Base-by-base conservation (phyloP, 2,329 filamentous ascomycete genomes). In the Fusarium torulosum region DNA sequence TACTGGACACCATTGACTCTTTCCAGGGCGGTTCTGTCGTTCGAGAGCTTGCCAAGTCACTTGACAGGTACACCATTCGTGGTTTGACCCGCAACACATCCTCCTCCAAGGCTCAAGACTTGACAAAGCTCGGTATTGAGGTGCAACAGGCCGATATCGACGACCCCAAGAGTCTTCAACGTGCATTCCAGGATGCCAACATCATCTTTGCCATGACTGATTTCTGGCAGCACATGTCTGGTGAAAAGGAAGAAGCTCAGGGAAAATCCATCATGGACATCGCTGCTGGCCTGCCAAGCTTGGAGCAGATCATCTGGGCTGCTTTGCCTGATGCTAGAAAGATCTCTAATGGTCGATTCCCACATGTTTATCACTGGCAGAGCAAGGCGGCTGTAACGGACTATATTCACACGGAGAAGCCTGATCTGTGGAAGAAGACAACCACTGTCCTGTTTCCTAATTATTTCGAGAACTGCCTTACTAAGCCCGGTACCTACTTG, bases 171-270 rank as follows among this genome's bases (percentile, higher is more conserved):
- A 59, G 43, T 13, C 37, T 59, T 0, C n/a, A 7, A 15, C 9
- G 5, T 0, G 53, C 43, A 1, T 59, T 59, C 4, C 17, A 19
- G 0, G 56, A 35, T n/a, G 53, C 53, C 0, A 13, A 59, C 1
- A 4, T 21, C 6, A 51, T 59, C 8, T 59, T 51, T 7, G 56
- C 56, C 37, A 59, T 59, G 56, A 59, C 53, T 1, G 56, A 59
- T 4, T 59, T 59, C 3, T 59, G 56, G 56, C 37, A 51, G 4
- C 56, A 59, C 14, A 59, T 59, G 53, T 51, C 53, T 4, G 56
- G 19, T 17, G 6, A 17, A 1, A 50, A 10, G 21, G 56, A 59
- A 4, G 56, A 59, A 43, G 29, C 20, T 0, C 56, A 59, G 4
- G 56, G 56, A 9, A 59, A 51, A 6, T 15, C 14, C 1, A 43